These are phyloP conservation scores for Paraphaeosphaeria minitans DNA, from an alignment of 2,329 filamentous ascomycete species.

Conservation along the genomic window DNA sequence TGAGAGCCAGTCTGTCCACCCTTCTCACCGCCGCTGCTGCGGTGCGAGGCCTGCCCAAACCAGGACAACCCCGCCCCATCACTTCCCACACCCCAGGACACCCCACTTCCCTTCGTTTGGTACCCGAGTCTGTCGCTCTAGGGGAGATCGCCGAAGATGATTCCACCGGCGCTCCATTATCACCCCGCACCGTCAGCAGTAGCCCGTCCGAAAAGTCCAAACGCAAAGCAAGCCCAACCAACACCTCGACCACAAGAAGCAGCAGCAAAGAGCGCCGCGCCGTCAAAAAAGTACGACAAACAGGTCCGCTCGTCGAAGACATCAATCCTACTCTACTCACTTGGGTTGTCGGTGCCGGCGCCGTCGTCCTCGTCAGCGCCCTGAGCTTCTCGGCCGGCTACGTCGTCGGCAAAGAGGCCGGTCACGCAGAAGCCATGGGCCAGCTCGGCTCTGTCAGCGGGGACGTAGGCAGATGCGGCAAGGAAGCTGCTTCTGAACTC, in stretches of 20 bases:
- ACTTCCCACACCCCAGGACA: slow-evolving; percentile 47
- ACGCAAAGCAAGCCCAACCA: slow-evolving; percentile 49
- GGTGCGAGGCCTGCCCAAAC: slow-evolving; percentile 78
- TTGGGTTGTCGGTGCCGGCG: slow-evolving; percentile 69
- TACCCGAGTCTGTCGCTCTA: slow-evolving; percentile 64
- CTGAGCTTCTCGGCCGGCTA: slow-evolving; percentile 70
- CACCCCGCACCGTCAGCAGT: slow-evolving; percentile 33
- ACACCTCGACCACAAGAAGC: slow-evolving; percentile 40
- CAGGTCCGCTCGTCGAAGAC: slow-evolving; percentile 42
- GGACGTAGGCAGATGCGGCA: slow-evolving; percentile 41
- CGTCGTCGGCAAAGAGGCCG: slow-evolving; percentile 64
- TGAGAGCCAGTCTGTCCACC: slow-evolving; percentile 92
- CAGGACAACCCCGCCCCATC: slow-evolving; percentile 41
- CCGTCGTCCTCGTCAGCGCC: slow-evolving; percentile 67
- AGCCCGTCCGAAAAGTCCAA: slow-evolving; percentile 49
- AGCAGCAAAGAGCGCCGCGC: slow-evolving; percentile 52
- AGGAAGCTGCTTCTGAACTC: slow-evolving; percentile 36
- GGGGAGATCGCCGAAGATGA: slow-evolving; percentile 45
- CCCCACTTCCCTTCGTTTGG: slow-evolving; percentile 61
- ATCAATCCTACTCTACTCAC: slow-evolving; percentile 66
- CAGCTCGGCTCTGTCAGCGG: slow-evolving; percentile 35
- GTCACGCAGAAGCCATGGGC: slow-evolving; percentile 55
- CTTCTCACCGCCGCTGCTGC: slow-evolving; percentile 93
- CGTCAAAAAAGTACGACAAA: slow-evolving; percentile 51
- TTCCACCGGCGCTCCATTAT: slow-evolving; percentile 25